Evolutionary conservation across 768 basidiomycete genomes (phyloP).

Genomic region (Tubosaeta sp.): DNA sequence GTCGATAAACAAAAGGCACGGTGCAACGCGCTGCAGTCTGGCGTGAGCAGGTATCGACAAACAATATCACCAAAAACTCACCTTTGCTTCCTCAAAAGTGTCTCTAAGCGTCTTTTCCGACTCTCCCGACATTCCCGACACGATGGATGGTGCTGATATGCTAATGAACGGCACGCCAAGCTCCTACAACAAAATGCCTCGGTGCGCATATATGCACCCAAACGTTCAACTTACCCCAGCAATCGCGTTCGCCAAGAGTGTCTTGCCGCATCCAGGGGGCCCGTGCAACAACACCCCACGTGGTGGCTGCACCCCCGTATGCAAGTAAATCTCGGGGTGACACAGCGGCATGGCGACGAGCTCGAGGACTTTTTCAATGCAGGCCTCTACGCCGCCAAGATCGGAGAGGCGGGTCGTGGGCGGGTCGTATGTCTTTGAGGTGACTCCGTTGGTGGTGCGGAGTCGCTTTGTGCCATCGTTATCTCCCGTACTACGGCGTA

Average conservation of each 20-base stretch:
- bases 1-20: conserved; percentile 93
- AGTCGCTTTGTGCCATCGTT: conserved; percentile 55
- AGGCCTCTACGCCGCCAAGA: conserved; percentile 81
- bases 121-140: conserved; percentile 98
- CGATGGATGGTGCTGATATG: conserved; percentile 92
- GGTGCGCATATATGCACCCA: neutral
- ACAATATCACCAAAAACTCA: conserved; percentile 25
- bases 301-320: conserved; percentile 90
- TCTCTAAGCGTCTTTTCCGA: conserved; percentile 95
- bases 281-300: conserved; percentile 91
- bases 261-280: conserved; percentile 97
- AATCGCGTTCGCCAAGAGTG: conserved; percentile 88
- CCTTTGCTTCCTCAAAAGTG: conserved; percentile 96
- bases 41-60: neutral
- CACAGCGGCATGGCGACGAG: conserved; percentile 94
- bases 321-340: conserved; percentile 93
- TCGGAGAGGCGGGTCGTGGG: conserved; percentile 76
- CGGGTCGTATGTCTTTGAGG: conserved; percentile 48
- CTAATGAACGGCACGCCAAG: conserved; percentile 89
- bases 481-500: conserved; percentile 44
- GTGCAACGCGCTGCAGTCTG: conserved; percentile 67
- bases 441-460: conserved; percentile 33
- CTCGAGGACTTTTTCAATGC: conserved; percentile 90
- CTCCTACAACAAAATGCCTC: conserved; percentile 51
- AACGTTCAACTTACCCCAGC: conserved; percentile 66